Evolutionary conservation across 108 stramenopile genomes (phyloP), one percentile per base, ranked within the genome.

Genomic region (Skeletonema menzelii): DNA sequence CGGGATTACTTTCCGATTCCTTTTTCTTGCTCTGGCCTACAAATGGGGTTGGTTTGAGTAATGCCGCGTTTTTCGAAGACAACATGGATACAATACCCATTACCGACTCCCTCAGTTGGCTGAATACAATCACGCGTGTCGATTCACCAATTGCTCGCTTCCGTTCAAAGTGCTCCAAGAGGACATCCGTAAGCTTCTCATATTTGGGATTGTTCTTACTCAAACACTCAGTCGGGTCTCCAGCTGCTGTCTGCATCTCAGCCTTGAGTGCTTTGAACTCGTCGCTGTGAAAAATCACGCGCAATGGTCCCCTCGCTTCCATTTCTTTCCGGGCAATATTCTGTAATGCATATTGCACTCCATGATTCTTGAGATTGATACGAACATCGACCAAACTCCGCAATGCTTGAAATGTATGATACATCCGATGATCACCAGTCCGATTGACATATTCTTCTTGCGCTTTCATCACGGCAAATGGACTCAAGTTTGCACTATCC

Each of bases 61-160:
- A 38, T 2, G 82, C 71, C 34, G 59, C 20, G 4, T 86, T 68
- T 34, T 73, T 55, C 2, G 77, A 47, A 0, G 56, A 35, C 4
- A 96, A 66, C 68, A 80, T 70, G 8, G 49, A 59, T 8, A 91
- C 88, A 63, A 98, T 93, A 30, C 88, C 90, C 13, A 47, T 56
- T 11, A 98, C 94, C 5, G 85, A 84, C 32, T 91, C 89, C 20
- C 97, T 81, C 75, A 84, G 89, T 30, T 95, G 87, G 3, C 91
- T 83, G 82, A 98, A 98, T 4, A 98, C 93, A 65, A 98, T 98
- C 3, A 83, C 94, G 12, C 95, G 82, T 5, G 93, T 87, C 3
- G 85, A 82, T 64, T 73, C 44, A 24, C 56, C 59, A 22, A 49
- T 62, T 8, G 88, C 85, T 34, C 70, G 26, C 22, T 81, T 76